phyloP scores from a whole-genome alignment of 495 filamentous ascomycete genomes.

The Penicillium longicatenatum region DNA sequence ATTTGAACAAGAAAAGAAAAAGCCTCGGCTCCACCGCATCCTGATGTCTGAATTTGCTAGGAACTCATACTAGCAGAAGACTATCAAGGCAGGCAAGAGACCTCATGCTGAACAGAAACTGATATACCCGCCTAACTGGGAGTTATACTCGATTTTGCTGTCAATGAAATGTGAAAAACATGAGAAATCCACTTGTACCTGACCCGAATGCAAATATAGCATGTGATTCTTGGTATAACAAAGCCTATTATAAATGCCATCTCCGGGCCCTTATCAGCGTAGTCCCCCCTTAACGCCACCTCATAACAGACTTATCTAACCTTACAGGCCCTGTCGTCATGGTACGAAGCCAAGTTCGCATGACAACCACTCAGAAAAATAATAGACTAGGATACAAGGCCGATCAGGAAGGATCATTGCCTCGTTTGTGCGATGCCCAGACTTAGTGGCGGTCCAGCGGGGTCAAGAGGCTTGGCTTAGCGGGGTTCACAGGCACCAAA shows the following conservation, averaged over 20 bases:
- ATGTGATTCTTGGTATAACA: too few relatives aligned
- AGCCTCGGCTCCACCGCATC: neutral
- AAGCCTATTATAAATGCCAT: neutral
- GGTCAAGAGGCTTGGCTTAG: constrained; percentile 21
- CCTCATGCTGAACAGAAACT: neutral
- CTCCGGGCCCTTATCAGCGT: neutral
- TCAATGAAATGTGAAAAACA: too few relatives aligned
- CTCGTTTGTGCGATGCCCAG: constrained; percentile 19
- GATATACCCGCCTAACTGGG: too few relatives aligned
- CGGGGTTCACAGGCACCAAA: constrained; percentile 8
- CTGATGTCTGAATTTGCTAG: neutral
- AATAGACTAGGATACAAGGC: neutral
- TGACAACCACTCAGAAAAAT: constrained; percentile 13
- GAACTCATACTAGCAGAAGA: neutral
- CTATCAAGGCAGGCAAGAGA: neutral
- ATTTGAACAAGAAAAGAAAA: neutral
- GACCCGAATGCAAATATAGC: too few relatives aligned
- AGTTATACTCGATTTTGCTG: too few relatives aligned
- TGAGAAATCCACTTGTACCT: too few relatives aligned
- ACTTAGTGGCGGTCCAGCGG: constrained; percentile 11
- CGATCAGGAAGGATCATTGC: constrained; percentile 23
- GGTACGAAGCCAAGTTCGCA: neutral
- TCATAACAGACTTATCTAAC: constrained; percentile 19
- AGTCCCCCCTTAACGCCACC: neutral
- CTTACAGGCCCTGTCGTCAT: constrained; percentile 4